Base-by-base conservation (phyloP, 768 basidiomycete genomes). In the Mycena galericulata region DNA sequence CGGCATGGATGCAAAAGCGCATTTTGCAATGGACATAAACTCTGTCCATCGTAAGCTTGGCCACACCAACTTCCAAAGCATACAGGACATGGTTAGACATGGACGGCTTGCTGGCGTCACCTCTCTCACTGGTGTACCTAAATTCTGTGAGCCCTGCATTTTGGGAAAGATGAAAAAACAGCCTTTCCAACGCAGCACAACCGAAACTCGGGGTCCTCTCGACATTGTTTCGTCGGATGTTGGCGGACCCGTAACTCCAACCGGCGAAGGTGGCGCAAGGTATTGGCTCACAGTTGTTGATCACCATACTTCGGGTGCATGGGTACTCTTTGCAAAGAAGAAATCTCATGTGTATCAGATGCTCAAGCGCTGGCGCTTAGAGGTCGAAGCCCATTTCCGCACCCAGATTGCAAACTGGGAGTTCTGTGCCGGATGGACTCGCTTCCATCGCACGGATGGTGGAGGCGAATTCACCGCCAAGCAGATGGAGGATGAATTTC, bases 11-110 rank as follows among this genome's bases (percentile, higher is more conserved):
- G 55, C 40, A 27, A 36, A 43, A 3, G 55, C 55, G 17, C 55
- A 41, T 26, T 36, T n/a, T 29, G 15, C 55, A 17, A 14, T 57
- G 11, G 55, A 57, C 55, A 57, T 57, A 40, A 57, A 57, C 22
- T 9, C 43, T 17, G 38, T 57, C 15, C 55, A 57, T 24, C 55
- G 40, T 30, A 36, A 24, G 18, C 40, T 57, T 36, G 55, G 27
- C 4, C 55, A 57, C 55, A n/a, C 43, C 17, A 30, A 24, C 1
- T 26, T 49, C 12, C 32, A 60, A 8, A 32, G 46, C 11, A n/a
- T 47, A 18, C 17, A 4, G n/a, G 32, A 22, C 18, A 49, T 60
- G 59, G 59, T 49, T 5, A 29, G 10, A 1, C 27, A 60, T 4
- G 59, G 59, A 14, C 22, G 18, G 4, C 46, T 47, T 10, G 17